phyloP scores from a whole-genome alignment of 2,329 filamentous ascomycete genomes.

The Aureobasidium sp. region DNA sequence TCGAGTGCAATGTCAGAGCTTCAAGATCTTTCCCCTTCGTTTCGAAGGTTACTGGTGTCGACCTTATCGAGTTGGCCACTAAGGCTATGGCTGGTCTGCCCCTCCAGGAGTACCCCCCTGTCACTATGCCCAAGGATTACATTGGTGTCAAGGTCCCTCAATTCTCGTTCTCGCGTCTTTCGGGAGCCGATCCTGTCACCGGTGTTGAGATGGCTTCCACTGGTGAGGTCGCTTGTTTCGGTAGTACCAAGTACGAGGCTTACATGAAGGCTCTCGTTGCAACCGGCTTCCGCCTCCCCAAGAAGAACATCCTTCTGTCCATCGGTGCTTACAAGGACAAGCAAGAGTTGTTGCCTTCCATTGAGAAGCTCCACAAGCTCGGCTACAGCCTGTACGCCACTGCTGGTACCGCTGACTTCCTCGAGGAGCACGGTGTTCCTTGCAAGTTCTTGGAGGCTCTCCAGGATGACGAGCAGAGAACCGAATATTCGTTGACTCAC shows the following conservation, averaged over 20 bases:
- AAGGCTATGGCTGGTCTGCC: conserved; percentile 89
- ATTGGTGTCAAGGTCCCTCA: conserved; percentile 98
- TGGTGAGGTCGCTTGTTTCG: conserved; percentile 95
- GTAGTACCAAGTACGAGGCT: conserved; percentile 91
- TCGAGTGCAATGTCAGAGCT: conserved; percentile 96
- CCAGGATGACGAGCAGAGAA: conserved; percentile 72
- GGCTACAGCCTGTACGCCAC: conserved; percentile 96
- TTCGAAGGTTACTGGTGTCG: conserved; percentile 96
- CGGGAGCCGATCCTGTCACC: conserved; percentile 89
- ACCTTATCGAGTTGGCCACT: conserved; percentile 97
- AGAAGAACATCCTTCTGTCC: conserved; percentile 89
- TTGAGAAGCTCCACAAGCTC: conserved; percentile 80
- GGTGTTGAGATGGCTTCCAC: conserved; percentile 99
- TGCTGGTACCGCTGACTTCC: conserved; percentile 91
- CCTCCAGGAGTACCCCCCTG: conserved; percentile 72
- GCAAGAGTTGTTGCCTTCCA: conserved; percentile 89
- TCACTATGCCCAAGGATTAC: conserved; percentile 68
- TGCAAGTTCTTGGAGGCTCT: conserved; percentile 93
- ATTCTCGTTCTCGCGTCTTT: conserved; percentile 96
- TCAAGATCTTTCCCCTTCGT: conserved; percentile 97
- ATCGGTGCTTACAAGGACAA: conserved; percentile 98
- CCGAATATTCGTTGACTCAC: conserved; percentile 94
- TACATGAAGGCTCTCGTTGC: conserved; percentile 95
- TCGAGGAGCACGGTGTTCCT: conserved; percentile 83
- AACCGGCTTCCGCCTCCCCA: conserved; percentile 92